Conservation (phyloP, 805 yeast species). For the Yarrowia deformans region DNA sequence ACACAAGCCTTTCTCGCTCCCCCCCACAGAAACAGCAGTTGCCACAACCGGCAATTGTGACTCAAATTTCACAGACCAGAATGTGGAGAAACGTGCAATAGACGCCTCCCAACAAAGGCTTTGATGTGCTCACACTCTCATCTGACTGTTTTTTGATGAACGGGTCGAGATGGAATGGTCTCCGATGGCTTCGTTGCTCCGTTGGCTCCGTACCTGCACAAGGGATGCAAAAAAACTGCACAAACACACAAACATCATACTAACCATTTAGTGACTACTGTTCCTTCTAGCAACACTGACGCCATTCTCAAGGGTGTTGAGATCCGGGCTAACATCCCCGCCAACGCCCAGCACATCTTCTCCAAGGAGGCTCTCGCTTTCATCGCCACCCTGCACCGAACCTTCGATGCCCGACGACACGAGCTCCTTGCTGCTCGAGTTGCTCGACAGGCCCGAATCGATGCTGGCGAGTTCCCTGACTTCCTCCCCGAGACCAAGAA, state of each 20-base stretch:
- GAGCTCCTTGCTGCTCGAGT: conserved; percentile 64
- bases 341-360: conserved; percentile 60
- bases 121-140: too few relatives aligned
- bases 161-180: too few relatives aligned
- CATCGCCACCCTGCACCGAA: conserved; percentile 70
- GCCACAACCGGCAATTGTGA: too few relatives aligned
- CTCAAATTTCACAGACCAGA: too few relatives aligned
- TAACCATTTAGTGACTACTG: conserved; percentile 28
- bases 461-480: conserved; percentile 70
- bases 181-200: neutral
- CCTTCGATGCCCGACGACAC: conserved; percentile 64
- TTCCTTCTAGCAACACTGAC: conserved; percentile 32
- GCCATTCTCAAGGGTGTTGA: conserved; percentile 57
- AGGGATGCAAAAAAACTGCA: conserved; percentile 10
- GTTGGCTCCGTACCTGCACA: conserved; percentile 2
- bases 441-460: conserved; percentile 62
- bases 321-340: conserved; percentile 61
- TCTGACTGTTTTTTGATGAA: too few relatives aligned
- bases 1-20: too few relatives aligned
- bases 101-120: too few relatives aligned
- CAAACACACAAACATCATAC: conserved; percentile 10
- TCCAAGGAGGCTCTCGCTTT: conserved; percentile 69
- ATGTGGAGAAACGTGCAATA: too few relatives aligned
- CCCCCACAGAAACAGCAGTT: too few relatives aligned
- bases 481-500: conserved; percentile 69